Conservation (phyloP, 768 basidiomycete genomes). For the Termitomyces sp. region DNA sequence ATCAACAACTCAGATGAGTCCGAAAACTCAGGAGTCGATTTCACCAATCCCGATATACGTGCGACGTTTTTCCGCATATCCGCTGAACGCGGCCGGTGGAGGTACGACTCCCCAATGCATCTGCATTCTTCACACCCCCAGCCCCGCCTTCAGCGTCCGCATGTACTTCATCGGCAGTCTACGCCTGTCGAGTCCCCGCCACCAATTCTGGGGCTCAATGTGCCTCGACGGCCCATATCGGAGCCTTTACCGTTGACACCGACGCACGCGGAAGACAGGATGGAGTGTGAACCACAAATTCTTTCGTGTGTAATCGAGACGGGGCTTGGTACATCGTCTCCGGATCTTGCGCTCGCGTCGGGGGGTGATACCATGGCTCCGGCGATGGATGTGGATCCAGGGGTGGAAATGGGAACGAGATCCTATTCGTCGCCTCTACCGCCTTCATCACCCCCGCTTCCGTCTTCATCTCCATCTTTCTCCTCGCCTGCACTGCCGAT, state of each 20-base stretch:
- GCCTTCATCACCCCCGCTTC: constrained; percentile 3
- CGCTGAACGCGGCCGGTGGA: constrained; percentile 59
- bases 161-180: constrained; percentile 29
- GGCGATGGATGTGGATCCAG: neutral
- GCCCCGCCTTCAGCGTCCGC: constrained; percentile 14
- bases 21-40: constrained; percentile 18
- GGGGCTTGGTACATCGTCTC: neutral
- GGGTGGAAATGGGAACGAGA: neutral
- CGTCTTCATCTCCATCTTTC: neutral
- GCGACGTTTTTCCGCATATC: constrained; percentile 54
- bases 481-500: constrained; percentile 35
- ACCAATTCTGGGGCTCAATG: constrained; percentile 23
- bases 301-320: constrained; percentile 11
- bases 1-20: constrained; percentile 22
- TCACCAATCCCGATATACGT: constrained; percentile 30
- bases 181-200: constrained; percentile 30
- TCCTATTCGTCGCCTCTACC: constrained; percentile 3
- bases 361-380: no score
- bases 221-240: constrained; percentile 28
- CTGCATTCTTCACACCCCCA: no score
- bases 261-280: constrained; percentile 5
- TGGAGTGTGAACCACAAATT: constrained; percentile 12
- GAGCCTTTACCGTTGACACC: constrained; percentile 24
- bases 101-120: constrained; percentile 40
- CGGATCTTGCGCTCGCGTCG: constrained; percentile 2